A percentile compares a stretch with the other conserved stretches of the same genome.
Conservation (phyloP, 176 grass and related monocot species). For the Bromus sterilis region DNA sequence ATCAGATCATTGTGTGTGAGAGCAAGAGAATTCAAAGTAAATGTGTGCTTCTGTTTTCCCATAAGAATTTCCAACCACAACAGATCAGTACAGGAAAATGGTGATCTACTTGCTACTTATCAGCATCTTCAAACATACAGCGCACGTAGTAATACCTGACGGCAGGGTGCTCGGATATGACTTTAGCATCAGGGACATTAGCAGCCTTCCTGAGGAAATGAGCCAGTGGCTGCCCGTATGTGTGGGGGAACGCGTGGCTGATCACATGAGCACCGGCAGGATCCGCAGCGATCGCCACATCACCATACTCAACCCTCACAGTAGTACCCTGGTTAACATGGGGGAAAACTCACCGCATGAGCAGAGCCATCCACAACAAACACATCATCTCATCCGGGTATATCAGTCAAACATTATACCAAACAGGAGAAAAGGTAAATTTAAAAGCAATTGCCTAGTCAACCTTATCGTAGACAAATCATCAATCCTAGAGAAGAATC, state of each 20-base stretch:
- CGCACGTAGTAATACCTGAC: constrained; percentile 44
- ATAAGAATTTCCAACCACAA: not conserved
- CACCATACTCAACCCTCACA: constrained; percentile 89
- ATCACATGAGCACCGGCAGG: constrained; percentile 85
- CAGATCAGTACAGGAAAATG: not conserved
- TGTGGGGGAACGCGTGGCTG: constrained; percentile 70
- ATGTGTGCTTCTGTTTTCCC: not conserved
- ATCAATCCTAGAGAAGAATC: not conserved
- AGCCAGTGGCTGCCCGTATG: constrained; percentile 78
- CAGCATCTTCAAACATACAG: not conserved
- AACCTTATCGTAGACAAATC: not conserved
- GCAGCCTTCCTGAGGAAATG: constrained; percentile 84
- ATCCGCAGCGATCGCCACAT: constrained; percentile 71
- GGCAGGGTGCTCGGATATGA: constrained; percentile 70
- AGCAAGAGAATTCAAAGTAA: not conserved
- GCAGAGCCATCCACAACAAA: not conserved
- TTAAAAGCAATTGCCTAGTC: not conserved
- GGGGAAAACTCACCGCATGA: not conserved
- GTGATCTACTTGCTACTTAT: not conserved
- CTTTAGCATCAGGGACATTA: constrained; percentile 65
- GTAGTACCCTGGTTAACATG: constrained; percentile 71
- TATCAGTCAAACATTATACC: not conserved
- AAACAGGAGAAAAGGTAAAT: not conserved
- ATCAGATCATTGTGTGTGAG: not conserved
- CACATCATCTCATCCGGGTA: too few relatives aligned